Conservation (phyloP, 2,329 filamentous ascomycete species). For the Emericellopsis atlantica region DNA sequence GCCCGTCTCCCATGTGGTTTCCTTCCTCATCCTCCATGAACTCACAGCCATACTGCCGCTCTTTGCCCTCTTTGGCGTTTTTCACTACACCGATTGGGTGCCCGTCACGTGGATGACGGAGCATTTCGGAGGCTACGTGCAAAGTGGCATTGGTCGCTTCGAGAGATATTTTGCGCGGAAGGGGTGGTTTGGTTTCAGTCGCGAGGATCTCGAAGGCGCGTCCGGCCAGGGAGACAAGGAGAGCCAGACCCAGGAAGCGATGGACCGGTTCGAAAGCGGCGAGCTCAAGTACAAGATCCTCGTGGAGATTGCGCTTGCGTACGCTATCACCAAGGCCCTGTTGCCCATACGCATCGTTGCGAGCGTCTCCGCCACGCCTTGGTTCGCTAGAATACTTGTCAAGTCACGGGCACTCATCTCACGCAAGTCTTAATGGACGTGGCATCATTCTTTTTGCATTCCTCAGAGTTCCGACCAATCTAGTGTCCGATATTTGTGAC, state of each 20-base stretch:
- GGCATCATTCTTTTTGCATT: neutral
- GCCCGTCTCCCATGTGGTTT: constrained; percentile 69
- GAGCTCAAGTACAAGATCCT: constrained; percentile 42
- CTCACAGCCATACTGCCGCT: constrained; percentile 77
- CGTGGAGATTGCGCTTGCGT: constrained; percentile 71
- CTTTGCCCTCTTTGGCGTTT: constrained; percentile 58
- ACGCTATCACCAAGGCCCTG: constrained; percentile 77
- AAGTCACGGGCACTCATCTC: constrained; percentile 7
- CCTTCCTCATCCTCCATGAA: constrained; percentile 87
- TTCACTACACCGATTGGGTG: constrained; percentile 69
- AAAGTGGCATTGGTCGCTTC: constrained; percentile 59
- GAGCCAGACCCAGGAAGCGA: constrained; percentile 12
- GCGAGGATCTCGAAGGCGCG: constrained; percentile 13
- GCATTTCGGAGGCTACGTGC: constrained; percentile 36
- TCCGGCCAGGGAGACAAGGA: neutral
- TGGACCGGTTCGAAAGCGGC: constrained; percentile 21
- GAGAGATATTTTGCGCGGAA: constrained; percentile 66
- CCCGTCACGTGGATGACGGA: constrained; percentile 42
- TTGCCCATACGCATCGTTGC: constrained; percentile 63
- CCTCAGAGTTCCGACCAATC: neutral
- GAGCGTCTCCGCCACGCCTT: constrained; percentile 84
- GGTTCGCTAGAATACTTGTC: constrained; percentile 65
- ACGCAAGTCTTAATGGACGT: constrained; percentile 1
- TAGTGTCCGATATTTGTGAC: neutral
- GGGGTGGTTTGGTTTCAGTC: constrained; percentile 62